phyloP scores from a whole-genome alignment of 2,329 filamentous ascomycete genomes.

The Pestalotiopsis sp. region DNA sequence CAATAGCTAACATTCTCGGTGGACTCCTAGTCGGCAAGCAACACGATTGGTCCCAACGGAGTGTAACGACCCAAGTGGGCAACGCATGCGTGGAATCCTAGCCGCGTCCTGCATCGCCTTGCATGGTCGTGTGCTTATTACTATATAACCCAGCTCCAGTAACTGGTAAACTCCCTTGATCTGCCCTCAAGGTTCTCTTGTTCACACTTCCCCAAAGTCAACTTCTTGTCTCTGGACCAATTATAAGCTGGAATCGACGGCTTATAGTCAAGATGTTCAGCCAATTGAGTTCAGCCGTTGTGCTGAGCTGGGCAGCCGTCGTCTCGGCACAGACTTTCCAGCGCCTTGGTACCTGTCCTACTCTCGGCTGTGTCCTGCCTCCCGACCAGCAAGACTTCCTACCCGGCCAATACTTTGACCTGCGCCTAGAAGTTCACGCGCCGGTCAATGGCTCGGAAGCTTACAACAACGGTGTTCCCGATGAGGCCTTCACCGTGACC shows the following conservation, averaged over 20 bases:
- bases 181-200: slow-evolving; percentile 9
- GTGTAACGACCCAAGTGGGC: neutral
- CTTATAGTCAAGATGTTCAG: slow-evolving; percentile 32
- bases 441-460: slow-evolving; percentile 81
- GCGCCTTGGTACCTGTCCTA: slow-evolving; percentile 60
- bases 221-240: neutral
- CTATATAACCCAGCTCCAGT: slow-evolving; percentile 5
- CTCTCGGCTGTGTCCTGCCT: slow-evolving; percentile 61
- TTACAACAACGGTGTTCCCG: slow-evolving; percentile 68
- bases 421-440: slow-evolving; percentile 81
- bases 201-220: neutral
- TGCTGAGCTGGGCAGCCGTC: slow-evolving; percentile 37
- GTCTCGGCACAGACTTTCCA: slow-evolving; percentile 61
- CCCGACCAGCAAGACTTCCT: slow-evolving; percentile 77
- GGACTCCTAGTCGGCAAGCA: neutral
- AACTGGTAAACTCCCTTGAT: neutral
- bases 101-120: neutral
- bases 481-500: slow-evolving; percentile 75
- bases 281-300: slow-evolving; percentile 36
- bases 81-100: neutral
- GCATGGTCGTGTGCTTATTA: neutral
- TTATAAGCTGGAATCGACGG: slow-evolving; percentile 1
- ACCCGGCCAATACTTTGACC: slow-evolving; percentile 81
- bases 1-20: neutral
- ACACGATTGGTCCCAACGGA: slow-evolving; percentile 5